Evolutionary conservation across 306 rosid genomes (phyloP).

Genomic region (Rosa persica): DNA sequence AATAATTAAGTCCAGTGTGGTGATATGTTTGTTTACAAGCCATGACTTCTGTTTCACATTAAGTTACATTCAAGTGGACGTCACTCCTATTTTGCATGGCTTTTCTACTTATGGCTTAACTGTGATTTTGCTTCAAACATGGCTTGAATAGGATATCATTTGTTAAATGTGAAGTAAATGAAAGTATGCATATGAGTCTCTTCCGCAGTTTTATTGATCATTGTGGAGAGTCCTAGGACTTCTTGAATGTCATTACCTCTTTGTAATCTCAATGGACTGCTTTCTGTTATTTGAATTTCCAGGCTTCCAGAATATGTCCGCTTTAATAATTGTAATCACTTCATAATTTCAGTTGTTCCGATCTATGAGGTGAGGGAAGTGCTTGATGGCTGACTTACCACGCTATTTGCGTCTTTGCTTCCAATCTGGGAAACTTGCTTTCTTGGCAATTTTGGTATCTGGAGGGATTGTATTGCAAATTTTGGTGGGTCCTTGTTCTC

Average conservation of each 20-base stretch:
- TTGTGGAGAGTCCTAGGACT: not conserved
- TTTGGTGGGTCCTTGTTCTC: constrained; percentile 56
- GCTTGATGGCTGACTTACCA: constrained; percentile 77
- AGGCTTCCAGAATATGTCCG: constrained; percentile 3
- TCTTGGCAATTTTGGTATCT: constrained; percentile 78
- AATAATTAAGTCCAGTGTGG: not conserved
- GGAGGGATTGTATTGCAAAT: constrained; percentile 87
- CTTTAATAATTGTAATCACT: not conserved
- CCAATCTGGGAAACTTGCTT: constrained; percentile 67
- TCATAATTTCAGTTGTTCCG: constrained; percentile 42
- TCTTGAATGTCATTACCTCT: not conserved
- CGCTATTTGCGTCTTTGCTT: constrained; percentile 64
- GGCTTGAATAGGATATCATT: not conserved
- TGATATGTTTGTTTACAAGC: not conserved
- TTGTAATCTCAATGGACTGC: not conserved
- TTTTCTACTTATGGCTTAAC: not conserved
- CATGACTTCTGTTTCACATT: not conserved
- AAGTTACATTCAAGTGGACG: not conserved
- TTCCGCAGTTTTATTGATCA: not conserved
- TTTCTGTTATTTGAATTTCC: not conserved
- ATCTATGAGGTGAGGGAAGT: constrained; percentile 49
- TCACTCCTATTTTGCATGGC: not conserved
- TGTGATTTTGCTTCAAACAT: not conserved
- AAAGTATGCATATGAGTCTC: not conserved
- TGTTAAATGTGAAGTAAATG: not conserved